A percentile compares a stretch with the other conserved stretches of the same genome.
Evolutionary conservation across 805 yeast species (phyloP).

Genomic region (Starmerella apis): DNA sequence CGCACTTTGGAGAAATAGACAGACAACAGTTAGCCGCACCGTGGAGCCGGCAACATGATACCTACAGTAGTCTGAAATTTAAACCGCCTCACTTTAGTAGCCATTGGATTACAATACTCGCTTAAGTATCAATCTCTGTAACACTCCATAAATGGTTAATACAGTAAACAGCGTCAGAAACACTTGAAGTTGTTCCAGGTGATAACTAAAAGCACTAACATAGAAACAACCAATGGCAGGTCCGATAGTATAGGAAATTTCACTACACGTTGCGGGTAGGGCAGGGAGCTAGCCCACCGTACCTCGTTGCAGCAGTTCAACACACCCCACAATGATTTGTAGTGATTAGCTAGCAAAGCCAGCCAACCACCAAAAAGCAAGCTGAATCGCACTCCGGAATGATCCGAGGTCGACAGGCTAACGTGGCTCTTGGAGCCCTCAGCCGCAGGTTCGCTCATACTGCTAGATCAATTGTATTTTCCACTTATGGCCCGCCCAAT

Average conservation of each 20-base stretch:
- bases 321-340: not conserved
- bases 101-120: no score
- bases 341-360: conserved; percentile 8
- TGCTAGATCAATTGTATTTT: conserved; percentile 45
- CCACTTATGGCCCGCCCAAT: conserved; percentile 49
- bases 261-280: no score
- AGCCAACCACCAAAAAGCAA: not conserved
- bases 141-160: no score
- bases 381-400: not conserved
- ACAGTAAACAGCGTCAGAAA: no score
- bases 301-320: conserved; percentile 3
- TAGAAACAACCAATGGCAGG: no score
- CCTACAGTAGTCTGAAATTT: not conserved
- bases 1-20: no score
- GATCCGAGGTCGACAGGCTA: conserved; percentile 5
- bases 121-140: no score
- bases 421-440: not conserved
- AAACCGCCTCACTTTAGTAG: no score
- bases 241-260: no score
- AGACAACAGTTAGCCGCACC: not conserved
- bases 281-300: not conserved
- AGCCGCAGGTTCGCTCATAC: conserved; percentile 24
- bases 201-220: no score
- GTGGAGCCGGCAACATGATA: not conserved
- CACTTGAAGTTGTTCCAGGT: no score